phyloP scores from a whole-genome alignment of 1,284 basidiomycete species.

The Cutaneotrichosporon curvatum region DNA sequence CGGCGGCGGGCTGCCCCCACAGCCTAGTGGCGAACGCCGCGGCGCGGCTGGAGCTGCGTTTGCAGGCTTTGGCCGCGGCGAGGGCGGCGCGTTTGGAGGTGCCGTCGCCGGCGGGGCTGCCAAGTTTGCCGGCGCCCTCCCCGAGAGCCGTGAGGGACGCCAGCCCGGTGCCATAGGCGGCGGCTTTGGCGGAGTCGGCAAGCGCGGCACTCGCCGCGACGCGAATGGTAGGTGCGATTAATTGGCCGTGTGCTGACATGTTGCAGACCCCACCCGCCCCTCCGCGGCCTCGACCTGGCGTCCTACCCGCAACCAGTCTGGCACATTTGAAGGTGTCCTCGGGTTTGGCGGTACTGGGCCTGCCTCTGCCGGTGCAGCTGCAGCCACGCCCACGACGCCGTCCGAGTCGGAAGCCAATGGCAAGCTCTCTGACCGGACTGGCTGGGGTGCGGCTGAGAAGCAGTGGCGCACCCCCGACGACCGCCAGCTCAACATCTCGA shows the following conservation, averaged over 20 bases:
- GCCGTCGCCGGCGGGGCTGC: constrained; percentile 3
- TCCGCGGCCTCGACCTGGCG: constrained; percentile 36
- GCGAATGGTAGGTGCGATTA: not conserved
- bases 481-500: not conserved
- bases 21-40: constrained; percentile 8
- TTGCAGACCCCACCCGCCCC: constrained; percentile 6
- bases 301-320: constrained; percentile 31
- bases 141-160: constrained; percentile 4
- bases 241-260: too few relatives aligned
- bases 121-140: constrained; percentile 27
- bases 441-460: constrained; percentile 39
- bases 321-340: constrained; percentile 45
- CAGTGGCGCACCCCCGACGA: constrained; percentile 30
- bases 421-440: constrained; percentile 12
- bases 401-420: constrained; percentile 16
- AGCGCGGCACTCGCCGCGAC: constrained; percentile 16
- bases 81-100: constrained; percentile 36
- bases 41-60: constrained; percentile 18
- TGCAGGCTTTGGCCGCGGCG: constrained; percentile 37
- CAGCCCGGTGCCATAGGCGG: constrained; percentile 37
- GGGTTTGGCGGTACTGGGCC: constrained; percentile 31
- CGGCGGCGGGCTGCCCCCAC: constrained; percentile 10
- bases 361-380: not conserved
- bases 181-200: constrained; percentile 40
- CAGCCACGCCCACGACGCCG: not conserved